A percentile compares a stretch with the other conserved stretches of the same genome.
Evolutionary conservation across 345 rosid genomes (phyloP).

Genomic region (Lumnitzera littorea): DNA sequence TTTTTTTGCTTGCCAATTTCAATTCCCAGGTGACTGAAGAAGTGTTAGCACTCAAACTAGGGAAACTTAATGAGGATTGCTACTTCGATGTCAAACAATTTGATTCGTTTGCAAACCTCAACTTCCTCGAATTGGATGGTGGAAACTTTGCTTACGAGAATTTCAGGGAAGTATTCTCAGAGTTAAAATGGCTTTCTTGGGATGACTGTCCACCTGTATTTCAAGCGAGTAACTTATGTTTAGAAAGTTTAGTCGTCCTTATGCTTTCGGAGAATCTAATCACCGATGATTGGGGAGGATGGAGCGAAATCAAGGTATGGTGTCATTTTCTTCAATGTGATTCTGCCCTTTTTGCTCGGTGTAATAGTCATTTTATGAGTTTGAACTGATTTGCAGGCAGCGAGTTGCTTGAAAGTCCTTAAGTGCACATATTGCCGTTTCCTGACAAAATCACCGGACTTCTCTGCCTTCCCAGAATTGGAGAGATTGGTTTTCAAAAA

Average conservation of each 20-base stretch:
- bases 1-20: not conserved
- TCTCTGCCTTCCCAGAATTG: not conserved
- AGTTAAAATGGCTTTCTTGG: slow-evolving; percentile 19
- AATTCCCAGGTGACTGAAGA: slow-evolving; percentile 12
- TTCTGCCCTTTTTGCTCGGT: too few relatives aligned
- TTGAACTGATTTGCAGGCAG: not conserved
- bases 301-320: slow-evolving; percentile 2
- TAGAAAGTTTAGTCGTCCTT: slow-evolving; percentile 4
- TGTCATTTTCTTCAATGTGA: not conserved
- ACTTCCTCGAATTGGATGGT: slow-evolving; percentile 10
- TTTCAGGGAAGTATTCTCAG: slow-evolving; percentile 1
- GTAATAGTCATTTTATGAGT: not conserved
- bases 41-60: slow-evolving; percentile 15
- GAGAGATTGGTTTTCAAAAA: slow-evolving; percentile 1
- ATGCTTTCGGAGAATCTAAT: not conserved
- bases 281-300: slow-evolving; percentile 1
- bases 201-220: not conserved
- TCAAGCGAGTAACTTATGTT: slow-evolving; percentile 3
- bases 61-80: not conserved
- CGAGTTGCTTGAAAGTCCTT: slow-evolving; percentile 2
- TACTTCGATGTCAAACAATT: slow-evolving; percentile 7
- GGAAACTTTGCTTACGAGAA: not conserved
- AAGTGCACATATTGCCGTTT: not conserved
- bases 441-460: not conserved
- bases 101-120: slow-evolving; percentile 10